Evolutionary conservation across 2,329 filamentous ascomycete species (phyloP).

Genomic region (Emericellopsis cladophorae): DNA sequence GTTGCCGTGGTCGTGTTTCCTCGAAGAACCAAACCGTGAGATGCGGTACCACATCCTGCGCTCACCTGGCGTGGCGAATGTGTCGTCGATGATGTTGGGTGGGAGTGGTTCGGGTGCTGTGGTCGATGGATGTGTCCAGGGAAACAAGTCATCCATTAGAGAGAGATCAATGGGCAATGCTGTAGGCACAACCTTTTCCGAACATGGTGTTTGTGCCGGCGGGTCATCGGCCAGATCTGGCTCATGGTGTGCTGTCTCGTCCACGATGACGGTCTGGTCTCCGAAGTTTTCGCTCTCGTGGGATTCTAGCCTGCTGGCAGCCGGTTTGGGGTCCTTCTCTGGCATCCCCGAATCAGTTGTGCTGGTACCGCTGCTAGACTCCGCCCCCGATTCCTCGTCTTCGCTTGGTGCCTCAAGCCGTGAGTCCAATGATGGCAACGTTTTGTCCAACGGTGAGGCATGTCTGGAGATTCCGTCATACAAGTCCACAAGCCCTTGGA

Average conservation of each 20-base stretch:
- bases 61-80: slow-evolving; percentile 40
- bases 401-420: not conserved
- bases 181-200: too few relatives aligned
- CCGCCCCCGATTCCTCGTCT: not conserved
- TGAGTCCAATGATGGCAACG: too few relatives aligned
- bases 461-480: slow-evolving; percentile 29
- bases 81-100: slow-evolving; percentile 35
- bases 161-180: slow-evolving; percentile 18
- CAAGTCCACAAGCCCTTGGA: slow-evolving; percentile 36
- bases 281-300: too few relatives aligned
- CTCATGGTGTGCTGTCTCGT: not conserved
- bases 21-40: slow-evolving; percentile 45
- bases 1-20: slow-evolving; percentile 42
- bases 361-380: too few relatives aligned
- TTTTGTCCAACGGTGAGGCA: not conserved
- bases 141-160: slow-evolving; percentile 19
- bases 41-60: slow-evolving; percentile 54
- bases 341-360: too few relatives aligned
- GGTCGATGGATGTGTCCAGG: slow-evolving; percentile 8
- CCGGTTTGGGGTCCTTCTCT: not conserved
- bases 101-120: slow-evolving; percentile 22
- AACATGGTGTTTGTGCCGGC: not conserved
- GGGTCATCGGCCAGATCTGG: not conserved
- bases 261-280: not conserved
- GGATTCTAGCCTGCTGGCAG: not conserved